Evolutionary conservation across 2,329 filamentous ascomycete genomes (phyloP).

Genomic region (Aspergillus ruber): DNA sequence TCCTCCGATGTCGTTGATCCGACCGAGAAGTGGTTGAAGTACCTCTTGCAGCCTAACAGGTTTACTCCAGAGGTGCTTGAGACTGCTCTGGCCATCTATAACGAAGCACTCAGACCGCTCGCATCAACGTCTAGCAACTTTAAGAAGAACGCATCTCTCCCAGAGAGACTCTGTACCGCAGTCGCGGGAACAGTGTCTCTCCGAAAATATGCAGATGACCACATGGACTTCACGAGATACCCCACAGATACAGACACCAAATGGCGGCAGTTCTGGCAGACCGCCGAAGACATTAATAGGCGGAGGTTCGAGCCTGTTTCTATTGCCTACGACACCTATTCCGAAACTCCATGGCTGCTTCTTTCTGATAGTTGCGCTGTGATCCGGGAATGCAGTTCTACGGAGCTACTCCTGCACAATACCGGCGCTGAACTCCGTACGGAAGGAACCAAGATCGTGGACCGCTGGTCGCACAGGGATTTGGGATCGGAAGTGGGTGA

Average conservation of each 20-base stretch:
- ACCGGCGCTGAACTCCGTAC: slow-evolving; percentile 34
- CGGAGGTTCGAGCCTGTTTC: slow-evolving; percentile 76
- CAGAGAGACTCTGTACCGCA: slow-evolving; percentile 68
- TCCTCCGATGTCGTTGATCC: slow-evolving; percentile 61
- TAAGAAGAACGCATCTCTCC: slow-evolving; percentile 52
- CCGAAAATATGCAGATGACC: slow-evolving; percentile 54
- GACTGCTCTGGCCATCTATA: slow-evolving; percentile 75
- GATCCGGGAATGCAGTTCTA: slow-evolving; percentile 68
- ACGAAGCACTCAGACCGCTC: slow-evolving; percentile 51
- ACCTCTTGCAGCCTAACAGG: slow-evolving; percentile 74
- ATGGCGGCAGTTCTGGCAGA: slow-evolving; percentile 84
- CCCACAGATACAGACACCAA: slow-evolving; percentile 68
- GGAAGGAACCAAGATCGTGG: slow-evolving; percentile 33
- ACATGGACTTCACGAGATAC: slow-evolving; percentile 70
- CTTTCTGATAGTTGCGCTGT: slow-evolving; percentile 75
- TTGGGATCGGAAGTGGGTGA: slow-evolving; percentile 45
- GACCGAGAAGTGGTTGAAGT: slow-evolving; percentile 78
- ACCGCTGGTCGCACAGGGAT: slow-evolving; percentile 40
- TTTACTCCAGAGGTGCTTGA: slow-evolving; percentile 76
- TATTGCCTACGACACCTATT: slow-evolving; percentile 64
- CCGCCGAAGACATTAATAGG: slow-evolving; percentile 79
- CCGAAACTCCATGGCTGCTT: slow-evolving; percentile 73
- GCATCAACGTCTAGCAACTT: slow-evolving; percentile 32
- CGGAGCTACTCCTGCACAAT: slow-evolving; percentile 73
- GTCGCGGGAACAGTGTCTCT: slow-evolving; percentile 64